Base-by-base conservation (phyloP, 768 basidiomycete species). In the Pleurotus platypus region DNA sequence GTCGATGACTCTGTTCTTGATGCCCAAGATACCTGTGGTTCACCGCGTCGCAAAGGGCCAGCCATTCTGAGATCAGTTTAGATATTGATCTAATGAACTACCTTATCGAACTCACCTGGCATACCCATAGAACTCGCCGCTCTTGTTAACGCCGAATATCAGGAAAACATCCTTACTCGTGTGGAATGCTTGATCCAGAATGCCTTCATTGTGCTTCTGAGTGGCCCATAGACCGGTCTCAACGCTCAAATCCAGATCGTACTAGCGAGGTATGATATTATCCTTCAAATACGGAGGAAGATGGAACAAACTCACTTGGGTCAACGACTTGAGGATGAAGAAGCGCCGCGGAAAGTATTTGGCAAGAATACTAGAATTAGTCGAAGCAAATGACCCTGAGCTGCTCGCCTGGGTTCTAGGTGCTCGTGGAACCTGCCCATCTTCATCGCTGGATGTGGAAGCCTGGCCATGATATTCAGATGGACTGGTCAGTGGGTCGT, bases 61-160 rank as follows among this genome's bases (percentile, higher is more conserved):
- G 77, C 70, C 92, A 94, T 93, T 65, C 90, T 90, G 64, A 39
- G 1, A 9, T 26, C 45, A 18, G 54, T 43, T 35, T 63, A 35
- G 59, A 66, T 37, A 15, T 13, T 40, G 16, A n/a, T 46, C 13
- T 8, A 48, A 27, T 8, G 27, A 27, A 27, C 27, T 27, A 27
- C 27, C 27, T 27, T 27, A 27, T 27, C 5, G 27, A n/a, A 72
- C 75, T 59, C 70, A 93, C 86, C 81, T 84, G 9, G 92, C 94
- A 67, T 92, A 95, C 18, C 95, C 95, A 64, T 89, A 97, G 67
- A 97, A 98, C 69, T 93, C 92, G 37, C 96, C 94, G 57, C 89
- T 90, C 68, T 89, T 92, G 72, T 98, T 98, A 15, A 91, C 96
- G 37, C 94, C 83, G 63, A 98, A 98, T 57, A 98, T 85, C 45